Evolutionary conservation across 139 green algal genomes (phyloP), one percentile per base, ranked within the genome.

Genomic region (Coelastrella sp.): DNA sequence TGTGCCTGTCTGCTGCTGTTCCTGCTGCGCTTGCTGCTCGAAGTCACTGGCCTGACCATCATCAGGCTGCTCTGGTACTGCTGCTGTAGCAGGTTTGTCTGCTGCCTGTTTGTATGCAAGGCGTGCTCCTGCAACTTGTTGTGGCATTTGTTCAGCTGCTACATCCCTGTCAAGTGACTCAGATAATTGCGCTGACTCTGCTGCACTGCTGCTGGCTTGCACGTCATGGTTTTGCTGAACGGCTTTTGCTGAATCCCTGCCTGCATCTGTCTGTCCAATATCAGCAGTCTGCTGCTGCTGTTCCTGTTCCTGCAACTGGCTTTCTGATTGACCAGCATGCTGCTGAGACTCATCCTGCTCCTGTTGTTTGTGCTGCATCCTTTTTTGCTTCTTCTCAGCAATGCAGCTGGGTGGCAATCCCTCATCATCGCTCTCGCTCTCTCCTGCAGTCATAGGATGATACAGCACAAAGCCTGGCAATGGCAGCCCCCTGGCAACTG

Each of bases 381-480:
- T 80, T 23, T 74, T 56, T n/a, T 56, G 73, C 85, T 77, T 90
- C 76, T 71, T 82, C 80, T 81, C 85, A 57, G n/a, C 73, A n/a
- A 89, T 76, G 68, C 92, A 89, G 5, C 78, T 80, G 5, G 91
- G 57, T 7, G 93, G 93, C 80, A 95, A 73, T 6, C 93, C 93
- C 61, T 96, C 93, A 60, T 96, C 95, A 81, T 96, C 94, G 76
- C 90, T 95, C 16, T 96, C 95, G 56, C 92, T 95, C 73, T 96
- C 93, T 19, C 94, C 94, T 95, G 92, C 77, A 84, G 32, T 47
- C 1, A 47, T 47, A 47, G 32, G 32, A 47, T 47, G 32, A 47
- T 47, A 47, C 32, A 47, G 32, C 32, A 47, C 32, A 47, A 47
- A 47, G 32, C 32, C 32, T 47, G 32, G 32, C 32, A 47, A 47